phyloP scores from a whole-genome alignment of 2,329 filamentous ascomycete species.

The Claviceps pazoutovae region DNA sequence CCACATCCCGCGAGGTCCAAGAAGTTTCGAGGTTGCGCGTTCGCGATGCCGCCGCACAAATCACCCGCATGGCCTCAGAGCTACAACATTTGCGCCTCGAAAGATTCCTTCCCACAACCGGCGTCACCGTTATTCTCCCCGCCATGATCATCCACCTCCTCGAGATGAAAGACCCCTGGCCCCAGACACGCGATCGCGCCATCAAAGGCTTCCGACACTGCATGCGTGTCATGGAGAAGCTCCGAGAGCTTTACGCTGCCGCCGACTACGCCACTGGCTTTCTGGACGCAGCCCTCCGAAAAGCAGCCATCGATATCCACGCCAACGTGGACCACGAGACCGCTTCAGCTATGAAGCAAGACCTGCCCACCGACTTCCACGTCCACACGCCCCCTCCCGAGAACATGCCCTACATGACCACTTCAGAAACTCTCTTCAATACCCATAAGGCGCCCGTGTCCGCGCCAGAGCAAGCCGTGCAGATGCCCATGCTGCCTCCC shows the following conservation, averaged over 20 bases:
- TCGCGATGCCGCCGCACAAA: conserved; percentile 68
- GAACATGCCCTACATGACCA: conserved; percentile 29
- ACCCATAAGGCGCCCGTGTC: conserved; percentile 11
- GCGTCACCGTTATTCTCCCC: conserved; percentile 79
- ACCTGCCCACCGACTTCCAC: conserved; percentile 21
- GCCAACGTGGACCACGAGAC: conserved; percentile 20
- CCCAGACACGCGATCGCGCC: conserved; percentile 56
- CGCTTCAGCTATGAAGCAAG: conserved; percentile 22
- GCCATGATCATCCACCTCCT: conserved; percentile 89
- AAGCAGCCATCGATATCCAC: conserved; percentile 63
- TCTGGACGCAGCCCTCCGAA: conserved; percentile 79
- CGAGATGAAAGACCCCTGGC: conserved; percentile 74
- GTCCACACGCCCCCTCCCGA: conserved; percentile 42
- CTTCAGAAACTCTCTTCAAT: conserved; percentile 25
- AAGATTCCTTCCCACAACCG: conserved; percentile 71
- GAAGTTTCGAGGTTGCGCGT: conserved; percentile 74
- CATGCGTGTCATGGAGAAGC: conserved; percentile 78
- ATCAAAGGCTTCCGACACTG: conserved; percentile 77
- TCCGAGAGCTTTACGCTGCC: conserved; percentile 80
- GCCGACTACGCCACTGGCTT: conserved; percentile 96
- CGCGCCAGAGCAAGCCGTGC: conserved; percentile 5
- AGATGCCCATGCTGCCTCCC: conserved; percentile 23
- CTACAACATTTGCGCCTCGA: conserved; percentile 62
- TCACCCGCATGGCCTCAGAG: conserved; percentile 70
- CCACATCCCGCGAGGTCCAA: conserved; percentile 53